Evolutionary conservation across 2,329 filamentous ascomycete species (phyloP).

Genomic region (Aspergillus tamarii): DNA sequence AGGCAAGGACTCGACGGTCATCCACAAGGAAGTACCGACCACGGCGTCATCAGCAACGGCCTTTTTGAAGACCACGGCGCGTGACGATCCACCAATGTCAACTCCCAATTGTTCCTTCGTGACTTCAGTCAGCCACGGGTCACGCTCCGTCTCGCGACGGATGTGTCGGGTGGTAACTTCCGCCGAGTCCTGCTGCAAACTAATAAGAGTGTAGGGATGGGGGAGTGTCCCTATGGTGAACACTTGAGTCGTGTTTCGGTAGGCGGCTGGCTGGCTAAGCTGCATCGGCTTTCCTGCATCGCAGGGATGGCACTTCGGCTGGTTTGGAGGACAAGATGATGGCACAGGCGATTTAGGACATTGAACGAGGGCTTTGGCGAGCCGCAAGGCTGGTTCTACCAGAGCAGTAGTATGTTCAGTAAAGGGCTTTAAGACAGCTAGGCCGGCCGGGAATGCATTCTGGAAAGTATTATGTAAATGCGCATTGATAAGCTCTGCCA

Average conservation of each 20-base stretch:
- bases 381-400: conserved; percentile 68
- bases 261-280: conserved; percentile 67
- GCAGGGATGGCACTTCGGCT: conserved; percentile 74
- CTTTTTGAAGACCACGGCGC: conserved; percentile 78
- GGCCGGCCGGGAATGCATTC: conserved; percentile 73
- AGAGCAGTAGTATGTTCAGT: conserved; percentile 74
- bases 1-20: conserved; percentile 68
- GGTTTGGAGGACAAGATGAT: conserved; percentile 81
- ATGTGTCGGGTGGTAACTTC: conserved; percentile 67
- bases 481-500: conserved; percentile 77
- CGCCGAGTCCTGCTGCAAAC: conserved; percentile 64
- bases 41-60: conserved; percentile 72
- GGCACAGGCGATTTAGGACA: conserved; percentile 76
- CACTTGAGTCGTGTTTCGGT: conserved; percentile 70
- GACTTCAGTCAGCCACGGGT: conserved; percentile 74
- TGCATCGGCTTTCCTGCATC: conserved; percentile 65
- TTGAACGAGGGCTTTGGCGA: conserved; percentile 74
- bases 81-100: conserved; percentile 63
- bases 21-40: conserved; percentile 72
- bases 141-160: conserved; percentile 69
- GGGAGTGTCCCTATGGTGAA: conserved; percentile 88
- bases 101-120: conserved; percentile 71
- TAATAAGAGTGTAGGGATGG: conserved; percentile 83
- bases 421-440: conserved; percentile 79
- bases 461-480: conserved; percentile 89